phyloP scores from a whole-genome alignment of 441 rosid genomes.

The Dalechampia spathulata region DNA sequence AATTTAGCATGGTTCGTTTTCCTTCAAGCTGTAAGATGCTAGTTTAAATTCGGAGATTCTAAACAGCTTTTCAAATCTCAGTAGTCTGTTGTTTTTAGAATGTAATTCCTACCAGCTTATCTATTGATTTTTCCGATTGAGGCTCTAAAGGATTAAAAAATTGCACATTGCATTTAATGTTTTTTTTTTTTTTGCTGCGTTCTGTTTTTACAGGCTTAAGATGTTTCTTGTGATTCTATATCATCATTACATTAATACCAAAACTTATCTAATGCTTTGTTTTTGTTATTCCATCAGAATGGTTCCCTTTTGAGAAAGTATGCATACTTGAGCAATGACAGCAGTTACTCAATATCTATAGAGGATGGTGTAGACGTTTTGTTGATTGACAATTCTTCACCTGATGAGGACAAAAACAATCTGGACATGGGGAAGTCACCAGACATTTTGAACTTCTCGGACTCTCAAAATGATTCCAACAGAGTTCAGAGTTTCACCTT shows the following conservation, averaged over 20 bases:
- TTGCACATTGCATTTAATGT: too few relatives aligned
- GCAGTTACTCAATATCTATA: slow-evolving; percentile 74
- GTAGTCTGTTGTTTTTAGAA: background rate
- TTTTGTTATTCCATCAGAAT: slow-evolving; percentile 47
- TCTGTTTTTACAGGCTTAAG: background rate
- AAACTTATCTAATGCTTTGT: slow-evolving; percentile 8
- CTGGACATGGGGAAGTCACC: slow-evolving; percentile 34
- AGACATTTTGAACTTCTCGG: slow-evolving; percentile 32
- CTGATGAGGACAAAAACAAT: slow-evolving; percentile 39
- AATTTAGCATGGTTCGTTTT: background rate
- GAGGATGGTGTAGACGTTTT: slow-evolving; percentile 91
- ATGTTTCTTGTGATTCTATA: background rate
- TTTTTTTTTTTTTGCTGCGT: background rate
- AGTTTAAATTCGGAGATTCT: too few relatives aligned
- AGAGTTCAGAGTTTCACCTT: slow-evolving; percentile 63
- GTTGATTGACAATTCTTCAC: slow-evolving; percentile 46
- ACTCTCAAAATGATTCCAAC: slow-evolving; percentile 37
- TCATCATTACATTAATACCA: background rate
- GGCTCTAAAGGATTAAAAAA: background rate
- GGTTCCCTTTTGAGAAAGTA: slow-evolving; percentile 83
- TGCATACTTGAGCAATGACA: slow-evolving; percentile 82
- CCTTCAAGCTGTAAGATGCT: slow-evolving; percentile 1
- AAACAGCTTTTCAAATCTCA: background rate
- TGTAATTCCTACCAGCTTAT: background rate
- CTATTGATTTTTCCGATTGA: background rate